Base-by-base conservation (phyloP, 306 rosid genomes). In the Prunus fruticosa region DNA sequence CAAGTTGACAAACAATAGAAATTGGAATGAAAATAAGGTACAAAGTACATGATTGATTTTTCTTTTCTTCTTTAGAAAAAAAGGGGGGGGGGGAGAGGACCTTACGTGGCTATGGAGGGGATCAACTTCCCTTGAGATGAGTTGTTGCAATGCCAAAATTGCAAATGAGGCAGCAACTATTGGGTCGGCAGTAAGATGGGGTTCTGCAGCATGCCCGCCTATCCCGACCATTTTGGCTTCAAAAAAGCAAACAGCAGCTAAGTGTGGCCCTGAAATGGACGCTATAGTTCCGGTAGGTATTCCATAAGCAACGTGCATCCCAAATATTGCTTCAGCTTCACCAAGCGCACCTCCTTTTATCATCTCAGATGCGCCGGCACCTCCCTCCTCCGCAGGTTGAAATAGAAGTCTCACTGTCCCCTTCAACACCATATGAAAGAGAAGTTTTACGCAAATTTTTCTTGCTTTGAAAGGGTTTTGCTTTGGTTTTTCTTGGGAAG, bases 361-460 rank as follows among this genome's bases (percentile, higher is more conserved):
- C 88, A 91, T 76, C 47, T 74, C n/a, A 28, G 79, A 58, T 47
- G 97, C 90, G 50, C 97, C 92, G 20, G 66, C 63, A 47, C 84
- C 86, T 81, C 87, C 91, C 85, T 91, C 97, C 85, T 89, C 97
- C 19, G 85, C 97, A n/a, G 97, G 92, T 83, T 89, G 94, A 78
- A 91, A 89, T 63, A 91, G 23, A 77, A 91, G 86, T 70, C 86
- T 85, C 70, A 89, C 91, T 47, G 91, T 91, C 76, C 97, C 94
- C 97, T 91, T 87, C n/a, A 81, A 75, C 78, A 73, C 27, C 78
- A 81, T 65, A 79, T 16, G 52, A 47, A 51, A 30, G 41, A 45
- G 27, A 30, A 47, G 19, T 23, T 2, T 58, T 32, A 18, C 1
- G 46, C 68, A 32, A 64, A 18, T 16, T 32, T 32, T 30, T 63